Evolutionary conservation across 2,329 filamentous ascomycete species (phyloP).

Genomic region (Sporothrix schenckii): DNA sequence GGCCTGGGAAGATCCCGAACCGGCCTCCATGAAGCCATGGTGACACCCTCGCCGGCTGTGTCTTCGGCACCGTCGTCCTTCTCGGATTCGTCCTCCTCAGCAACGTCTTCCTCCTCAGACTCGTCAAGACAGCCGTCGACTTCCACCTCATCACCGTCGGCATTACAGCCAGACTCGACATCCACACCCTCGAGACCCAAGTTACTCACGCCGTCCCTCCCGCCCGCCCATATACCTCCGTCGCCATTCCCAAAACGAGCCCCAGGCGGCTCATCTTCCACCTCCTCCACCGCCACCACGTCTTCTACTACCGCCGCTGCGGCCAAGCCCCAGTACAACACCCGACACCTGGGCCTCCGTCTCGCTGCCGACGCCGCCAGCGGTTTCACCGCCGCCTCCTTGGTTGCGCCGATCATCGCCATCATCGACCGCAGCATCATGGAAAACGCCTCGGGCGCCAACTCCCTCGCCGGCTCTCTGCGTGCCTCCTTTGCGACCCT

Average conservation of each 20-base stretch:
- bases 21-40: neutral
- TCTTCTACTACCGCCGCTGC: neutral
- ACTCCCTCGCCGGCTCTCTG: constrained; percentile 62
- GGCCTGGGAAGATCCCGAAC: neutral
- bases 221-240: neutral
- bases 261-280: neutral
- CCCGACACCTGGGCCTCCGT: constrained; percentile 40
- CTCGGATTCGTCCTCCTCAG: neutral
- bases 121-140: constrained; percentile 6
- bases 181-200: neutral
- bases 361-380: constrained; percentile 46
- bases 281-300: neutral
- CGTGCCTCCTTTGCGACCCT: constrained; percentile 60
- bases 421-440: constrained; percentile 88
- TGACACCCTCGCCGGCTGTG: neutral
- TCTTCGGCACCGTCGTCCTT: neutral
- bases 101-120: neutral
- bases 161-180: neutral
- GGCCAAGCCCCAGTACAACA: constrained; percentile 33
- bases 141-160: neutral
- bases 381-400: constrained; percentile 69
- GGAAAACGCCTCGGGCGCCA: constrained; percentile 75
- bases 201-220: neutral
- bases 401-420: constrained; percentile 82
- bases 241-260: constrained; percentile 11